Evolutionary conservation across 2,329 filamentous ascomycete species (phyloP).

Genomic region (Dryadomyces quercivorus): DNA sequence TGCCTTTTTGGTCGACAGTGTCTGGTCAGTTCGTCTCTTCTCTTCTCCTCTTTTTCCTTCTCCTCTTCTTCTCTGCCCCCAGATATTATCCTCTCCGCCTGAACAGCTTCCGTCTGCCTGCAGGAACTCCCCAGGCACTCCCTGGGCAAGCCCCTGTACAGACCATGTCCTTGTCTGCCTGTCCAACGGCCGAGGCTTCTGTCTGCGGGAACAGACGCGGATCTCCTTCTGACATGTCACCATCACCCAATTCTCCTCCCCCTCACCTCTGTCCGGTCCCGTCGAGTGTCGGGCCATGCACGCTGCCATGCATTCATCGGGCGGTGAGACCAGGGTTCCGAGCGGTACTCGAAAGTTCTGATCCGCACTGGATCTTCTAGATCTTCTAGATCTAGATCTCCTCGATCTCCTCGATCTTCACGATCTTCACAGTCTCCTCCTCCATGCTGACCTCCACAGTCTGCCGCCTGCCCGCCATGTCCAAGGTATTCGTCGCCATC

Average conservation of each 20-base stretch:
- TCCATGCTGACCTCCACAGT: neutral
- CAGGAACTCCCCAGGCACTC: too few relatives aligned
- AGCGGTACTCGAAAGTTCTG: neutral
- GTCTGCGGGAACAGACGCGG: too few relatives aligned
- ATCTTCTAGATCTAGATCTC: neutral
- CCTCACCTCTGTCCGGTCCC: too few relatives aligned
- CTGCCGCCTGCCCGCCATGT: constrained; percentile 25
- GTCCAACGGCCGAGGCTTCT: too few relatives aligned
- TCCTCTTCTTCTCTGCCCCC: neutral
- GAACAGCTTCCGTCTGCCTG: neutral
- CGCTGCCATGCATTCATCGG: neutral
- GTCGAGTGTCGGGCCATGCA: neutral
- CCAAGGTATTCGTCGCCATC: constrained; percentile 49
- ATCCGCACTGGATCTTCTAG: neutral
- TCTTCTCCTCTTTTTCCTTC: neutral
- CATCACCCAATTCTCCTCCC: too few relatives aligned
- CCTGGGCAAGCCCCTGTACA: too few relatives aligned
- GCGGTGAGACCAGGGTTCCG: too few relatives aligned
- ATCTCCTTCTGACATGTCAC: too few relatives aligned
- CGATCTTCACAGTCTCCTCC: neutral
- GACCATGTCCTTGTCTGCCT: too few relatives aligned
- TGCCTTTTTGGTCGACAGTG: neutral
- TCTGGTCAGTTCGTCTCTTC: neutral
- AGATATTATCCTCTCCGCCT: neutral
- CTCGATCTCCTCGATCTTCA: neutral